Conservation (phyloP, 2,329 filamentous ascomycete species). For the Trichoderma gracile region DNA sequence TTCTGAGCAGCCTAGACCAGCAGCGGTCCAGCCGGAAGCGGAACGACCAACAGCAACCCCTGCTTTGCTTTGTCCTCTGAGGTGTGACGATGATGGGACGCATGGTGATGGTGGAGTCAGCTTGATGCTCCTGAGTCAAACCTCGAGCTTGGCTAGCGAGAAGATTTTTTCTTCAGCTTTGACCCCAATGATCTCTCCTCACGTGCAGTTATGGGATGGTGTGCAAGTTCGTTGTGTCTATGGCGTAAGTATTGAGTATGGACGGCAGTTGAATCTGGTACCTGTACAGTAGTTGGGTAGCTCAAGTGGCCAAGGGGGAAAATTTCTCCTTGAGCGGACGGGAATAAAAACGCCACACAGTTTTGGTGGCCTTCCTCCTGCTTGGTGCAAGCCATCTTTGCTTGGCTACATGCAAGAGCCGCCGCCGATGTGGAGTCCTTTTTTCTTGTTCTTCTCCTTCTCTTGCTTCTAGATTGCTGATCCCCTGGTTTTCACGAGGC, state of each 20-base stretch:
- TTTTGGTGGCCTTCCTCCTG: conserved; percentile 8
- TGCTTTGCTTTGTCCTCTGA: neutral
- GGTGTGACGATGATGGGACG: neutral
- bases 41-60: neutral
- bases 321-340: neutral
- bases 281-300: neutral
- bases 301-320: neutral
- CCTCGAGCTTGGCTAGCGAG: neutral
- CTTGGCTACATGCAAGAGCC: conserved; percentile 1
- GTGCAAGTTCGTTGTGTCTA: too few species aligned
- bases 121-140: conserved; percentile 11
- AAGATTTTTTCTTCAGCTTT: conserved; percentile 14
- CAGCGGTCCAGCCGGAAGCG: conserved; percentile 2
- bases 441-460: conserved; percentile 3
- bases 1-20: conserved; percentile 18
- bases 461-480: conserved; percentile 5
- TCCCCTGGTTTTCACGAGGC: conserved; percentile 6
- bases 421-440: conserved; percentile 11
- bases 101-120: conserved; percentile 16
- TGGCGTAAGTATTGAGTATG: neutral
- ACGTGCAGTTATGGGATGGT: neutral
- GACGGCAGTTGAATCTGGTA: neutral
- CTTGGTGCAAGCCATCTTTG: too few species aligned
- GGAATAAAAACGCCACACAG: conserved; percentile 5
- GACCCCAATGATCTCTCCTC: neutral